Evolutionary conservation across 2,329 filamentous ascomycete genomes (phyloP).

Genomic region (Pestalotiopsis sp.): DNA sequence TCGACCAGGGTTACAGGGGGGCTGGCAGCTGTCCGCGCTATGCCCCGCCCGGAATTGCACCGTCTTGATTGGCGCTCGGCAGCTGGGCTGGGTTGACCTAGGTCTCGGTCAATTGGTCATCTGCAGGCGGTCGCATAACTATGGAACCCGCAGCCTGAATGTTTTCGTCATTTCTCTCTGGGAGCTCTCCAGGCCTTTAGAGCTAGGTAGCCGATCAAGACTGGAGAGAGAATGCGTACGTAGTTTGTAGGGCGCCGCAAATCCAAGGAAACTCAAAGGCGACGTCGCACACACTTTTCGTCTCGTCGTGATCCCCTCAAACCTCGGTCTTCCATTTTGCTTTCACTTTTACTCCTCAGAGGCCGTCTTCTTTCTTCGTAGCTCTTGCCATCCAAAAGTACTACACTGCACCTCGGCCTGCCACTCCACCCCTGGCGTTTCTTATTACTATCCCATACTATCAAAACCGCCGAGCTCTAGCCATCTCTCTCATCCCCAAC

Average conservation of each 20-base stretch:
- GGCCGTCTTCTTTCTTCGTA: neutral
- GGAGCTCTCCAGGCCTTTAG: neutral
- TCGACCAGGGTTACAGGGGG: neutral
- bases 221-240: neutral
- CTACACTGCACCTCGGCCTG: neutral
- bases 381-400: neutral
- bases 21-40: neutral
- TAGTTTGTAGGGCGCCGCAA: neutral
- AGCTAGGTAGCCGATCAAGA: slow-evolving; percentile 1
- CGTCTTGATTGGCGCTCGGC: slow-evolving; percentile 11
- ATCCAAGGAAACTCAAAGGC: neutral
- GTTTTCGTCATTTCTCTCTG: slow-evolving; percentile 12
- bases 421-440: neutral
- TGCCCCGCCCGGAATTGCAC: neutral
- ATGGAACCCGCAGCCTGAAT: neutral
- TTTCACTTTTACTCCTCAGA: neutral
- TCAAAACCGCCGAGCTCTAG: neutral
- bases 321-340: neutral
- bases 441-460: neutral
- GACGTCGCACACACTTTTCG: neutral
- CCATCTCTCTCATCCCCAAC: neutral
- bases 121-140: neutral
- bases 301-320: slow-evolving; percentile 4
- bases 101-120: neutral
- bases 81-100: neutral